phyloP scores from a whole-genome alignment of 495 filamentous ascomycete species.

The Copromyces sp. region DNA sequence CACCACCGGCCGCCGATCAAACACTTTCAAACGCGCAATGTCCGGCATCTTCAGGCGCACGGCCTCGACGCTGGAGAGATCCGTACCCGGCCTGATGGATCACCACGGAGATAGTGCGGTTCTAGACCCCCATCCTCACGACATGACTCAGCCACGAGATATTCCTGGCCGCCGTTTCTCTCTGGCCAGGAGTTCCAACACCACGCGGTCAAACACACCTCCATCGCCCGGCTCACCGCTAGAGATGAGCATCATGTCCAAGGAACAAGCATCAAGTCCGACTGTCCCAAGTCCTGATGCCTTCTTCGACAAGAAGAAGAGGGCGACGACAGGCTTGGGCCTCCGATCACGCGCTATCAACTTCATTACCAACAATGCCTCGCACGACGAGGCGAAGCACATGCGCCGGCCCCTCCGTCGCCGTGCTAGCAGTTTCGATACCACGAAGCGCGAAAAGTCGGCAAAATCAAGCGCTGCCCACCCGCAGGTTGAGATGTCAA shows the following conservation, averaged over 20 bases:
- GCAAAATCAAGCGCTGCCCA: neutral
- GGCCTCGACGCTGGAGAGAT: constrained; percentile 22
- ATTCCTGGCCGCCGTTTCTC: constrained; percentile 33
- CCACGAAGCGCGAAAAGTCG: constrained; percentile 12
- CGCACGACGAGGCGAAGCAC: constrained; percentile 3
- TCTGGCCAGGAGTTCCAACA: constrained; percentile 33
- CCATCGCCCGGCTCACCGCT: constrained; percentile 39
- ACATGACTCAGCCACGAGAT: constrained; percentile 15
- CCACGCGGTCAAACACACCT: constrained; percentile 43
- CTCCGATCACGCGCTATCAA: constrained; percentile 29
- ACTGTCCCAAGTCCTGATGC: constrained; percentile 30
- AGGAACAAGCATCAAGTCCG: constrained; percentile 20
- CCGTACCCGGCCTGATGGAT: constrained; percentile 8
- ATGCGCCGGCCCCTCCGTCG: constrained; percentile 12
- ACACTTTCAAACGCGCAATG: constrained; percentile 28
- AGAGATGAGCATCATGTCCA: constrained; percentile 23
- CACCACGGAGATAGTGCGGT: constrained; percentile 5
- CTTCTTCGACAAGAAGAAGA: constrained; percentile 35
- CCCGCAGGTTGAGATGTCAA: constrained; percentile 18
- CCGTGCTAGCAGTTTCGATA: constrained; percentile 30
- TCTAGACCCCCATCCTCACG: constrained; percentile 12
- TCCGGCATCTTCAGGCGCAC: constrained; percentile 25
- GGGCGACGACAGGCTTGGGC: constrained; percentile 38
- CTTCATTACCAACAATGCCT: constrained; percentile 7
- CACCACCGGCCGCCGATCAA: constrained; percentile 6